Percentiles rank a stretch among this genome's conserved stretches.
These are phyloP conservation scores for Cutaneotrichosporon sp. DNA, from an alignment of 1,284 basidiomycete genomes.

Conservation along the genomic window DNA sequence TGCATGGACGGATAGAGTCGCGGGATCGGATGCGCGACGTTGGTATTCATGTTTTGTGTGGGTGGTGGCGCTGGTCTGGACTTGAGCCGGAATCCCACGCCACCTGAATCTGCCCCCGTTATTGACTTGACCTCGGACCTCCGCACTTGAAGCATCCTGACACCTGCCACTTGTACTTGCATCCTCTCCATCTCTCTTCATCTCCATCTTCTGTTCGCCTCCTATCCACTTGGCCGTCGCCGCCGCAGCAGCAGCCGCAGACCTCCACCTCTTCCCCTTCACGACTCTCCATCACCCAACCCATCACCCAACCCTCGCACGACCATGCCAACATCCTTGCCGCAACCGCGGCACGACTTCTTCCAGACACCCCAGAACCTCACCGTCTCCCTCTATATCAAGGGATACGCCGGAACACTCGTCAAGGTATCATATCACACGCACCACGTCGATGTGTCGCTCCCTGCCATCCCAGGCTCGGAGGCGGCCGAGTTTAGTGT, in stretches of 20 bases:
- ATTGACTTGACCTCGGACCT: too few species aligned
- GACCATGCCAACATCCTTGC: neutral
- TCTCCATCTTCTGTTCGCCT: neutral
- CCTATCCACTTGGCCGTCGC: too few species aligned
- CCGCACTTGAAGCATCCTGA: too few species aligned
- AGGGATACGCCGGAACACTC: conserved; percentile 56
- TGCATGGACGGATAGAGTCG: too few species aligned
- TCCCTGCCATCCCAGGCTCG: conserved; percentile 63
- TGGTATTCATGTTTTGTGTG: too few species aligned
- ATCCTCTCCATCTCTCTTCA: too few species aligned
- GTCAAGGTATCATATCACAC: conserved; percentile 60
- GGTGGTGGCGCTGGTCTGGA: too few species aligned
- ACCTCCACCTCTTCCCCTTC: neutral
- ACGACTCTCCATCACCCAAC: neutral
- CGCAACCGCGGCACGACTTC: conserved; percentile 66
- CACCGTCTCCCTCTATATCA: conserved; percentile 74
- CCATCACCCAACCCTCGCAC: neutral
- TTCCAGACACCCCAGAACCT: conserved; percentile 77
- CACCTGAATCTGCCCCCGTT: too few species aligned
- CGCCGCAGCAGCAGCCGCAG: too few species aligned
- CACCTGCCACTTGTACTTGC: too few species aligned
- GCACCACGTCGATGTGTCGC: conserved; percentile 19
- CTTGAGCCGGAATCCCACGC: too few species aligned
- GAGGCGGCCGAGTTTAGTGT: conserved; percentile 56
- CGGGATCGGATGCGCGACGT: too few species aligned